Conservation (phyloP, 1,284 basidiomycete genomes). For the Irpex lacteus region DNA sequence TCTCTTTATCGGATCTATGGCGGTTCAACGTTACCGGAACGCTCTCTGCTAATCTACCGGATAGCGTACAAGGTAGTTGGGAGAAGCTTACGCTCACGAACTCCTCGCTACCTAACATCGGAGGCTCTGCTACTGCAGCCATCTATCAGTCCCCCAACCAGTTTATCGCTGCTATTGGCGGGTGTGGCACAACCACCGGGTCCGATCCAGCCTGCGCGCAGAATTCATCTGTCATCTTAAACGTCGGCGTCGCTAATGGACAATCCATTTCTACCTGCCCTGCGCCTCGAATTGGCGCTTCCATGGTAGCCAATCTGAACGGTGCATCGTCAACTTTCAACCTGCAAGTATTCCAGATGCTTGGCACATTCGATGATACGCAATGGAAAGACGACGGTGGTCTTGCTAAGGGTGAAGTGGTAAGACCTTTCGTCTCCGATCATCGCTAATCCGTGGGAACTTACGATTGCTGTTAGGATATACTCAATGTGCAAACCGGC, state of each 20-base stretch:
- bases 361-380: constrained; percentile 61
- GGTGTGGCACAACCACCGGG: constrained; percentile 47
- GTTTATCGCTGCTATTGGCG: constrained; percentile 54
- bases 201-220: constrained; percentile 50
- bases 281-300: constrained; percentile 63
- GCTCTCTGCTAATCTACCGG: constrained; percentile 61
- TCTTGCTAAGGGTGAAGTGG: constrained; percentile 65
- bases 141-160: constrained; percentile 27
- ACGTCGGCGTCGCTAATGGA: constrained; percentile 35
- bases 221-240: constrained; percentile 54
- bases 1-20: constrained; percentile 65
- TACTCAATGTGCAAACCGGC: constrained; percentile 58
- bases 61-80: constrained; percentile 56
- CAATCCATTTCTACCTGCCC: constrained; percentile 51
- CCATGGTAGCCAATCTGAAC: constrained; percentile 61
- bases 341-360: constrained; percentile 64
- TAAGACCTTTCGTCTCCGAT: constrained; percentile 31
- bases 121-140: constrained; percentile 49
- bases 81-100: constrained; percentile 38
- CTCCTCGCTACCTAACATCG: constrained; percentile 39
- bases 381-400: constrained; percentile 65
- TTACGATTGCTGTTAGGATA: constrained; percentile 37
- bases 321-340: constrained; percentile 49
- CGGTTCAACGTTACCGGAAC: constrained; percentile 63
- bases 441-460: neutral